Base-by-base conservation (phyloP, 176 grass and related monocot genomes). In the Oryza coarctata region DNA sequence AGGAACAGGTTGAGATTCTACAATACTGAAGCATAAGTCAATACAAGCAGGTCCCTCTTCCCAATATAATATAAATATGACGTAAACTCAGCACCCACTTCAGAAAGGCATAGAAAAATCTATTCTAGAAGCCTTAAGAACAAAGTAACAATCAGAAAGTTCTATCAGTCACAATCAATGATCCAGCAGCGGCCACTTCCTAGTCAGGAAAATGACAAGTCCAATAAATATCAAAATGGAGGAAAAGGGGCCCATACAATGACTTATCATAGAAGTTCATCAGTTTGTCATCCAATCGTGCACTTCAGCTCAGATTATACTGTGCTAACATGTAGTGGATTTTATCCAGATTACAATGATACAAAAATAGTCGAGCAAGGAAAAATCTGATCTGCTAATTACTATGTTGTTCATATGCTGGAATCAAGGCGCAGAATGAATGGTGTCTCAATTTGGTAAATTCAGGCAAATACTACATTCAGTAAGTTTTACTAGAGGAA, bases 51-150 rank as follows among this genome's bases (percentile, higher is more conserved):
- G 28, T 34, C 13, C 20, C 57, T n/a, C 12, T 55, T 33, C 33
- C 12, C 71, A 67, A 2, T 72, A 83, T 71, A 67, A 88, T 78
- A 78, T 6, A 82, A 34, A 73, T 43, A 22, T 61, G 75, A 79
- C 58, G 36, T 38, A 47, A 75, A 88, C 86, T 31, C 25, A 17
- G 57, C 69, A 63, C 61, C 86, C 64, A 74, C 50, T 45, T 74
- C 43, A 28, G 38, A 70, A 62, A 70, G 50, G 36, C 71, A 81
- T n/a, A 76, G 50, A 61, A 63, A 45, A 38, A 17, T 76, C 3
- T 17, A 15, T 63, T 78, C 86, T 78, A 88, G 81, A 79, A 80
- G 61, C 45, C 61, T n/a, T 13, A 31, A 58, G 34, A 84, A 84
- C 22, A 66, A 83, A 26, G 67, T 35, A 73, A 78, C 27, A 4